Evolutionary conservation across 2,329 filamentous ascomycete species (phyloP), one percentile per base, ranked within the genome.

Genomic region (Stromatinia cepivora): DNA sequence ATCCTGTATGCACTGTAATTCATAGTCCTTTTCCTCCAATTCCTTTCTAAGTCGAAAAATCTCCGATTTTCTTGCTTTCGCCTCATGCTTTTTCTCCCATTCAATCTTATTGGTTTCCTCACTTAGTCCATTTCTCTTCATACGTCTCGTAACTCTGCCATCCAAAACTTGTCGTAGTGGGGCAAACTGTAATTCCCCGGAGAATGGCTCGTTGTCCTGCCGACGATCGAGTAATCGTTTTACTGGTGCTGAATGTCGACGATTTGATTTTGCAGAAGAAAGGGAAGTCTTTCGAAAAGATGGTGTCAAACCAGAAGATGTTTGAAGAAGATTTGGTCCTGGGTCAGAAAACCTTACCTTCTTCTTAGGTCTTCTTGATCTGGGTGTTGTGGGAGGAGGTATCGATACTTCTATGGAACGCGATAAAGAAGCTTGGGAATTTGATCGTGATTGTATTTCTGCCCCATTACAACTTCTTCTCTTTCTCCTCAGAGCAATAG

Each of bases 271-370:
- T 1, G 74, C 69, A 76, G 78, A 75, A 73, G 72, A 74, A 62
- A 88, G 80, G 1, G 81, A 82, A 0, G 87, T 82, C 28, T 86
- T 83, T 50, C 81, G 81, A 56, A 89, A 79, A 79, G 88, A 85
- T 1, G 87, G 87, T 1, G 87, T 89, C 39, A 89, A 77, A 2
- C 87, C 87, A 0, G 84, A 87, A 28, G 65, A 28, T 2, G 83
- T 81, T 13, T 72, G 70, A 22, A 77, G 70, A 50, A 79, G 70
- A 0, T 79, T 75, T 1, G 81, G 80, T 0, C 84, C 86, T 11
- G 86, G 85, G 53, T 88, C 86, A 0, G 87, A 89, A 78, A 88
- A 88, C 50, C 87, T 84, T 31, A 88, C 86, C 69, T 81, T 81
- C 72, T 84, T 85, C 73, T 82, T 85, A 1, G 77, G 56, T 52